phyloP scores from a whole-genome alignment of 2,329 filamentous ascomycete genomes.

The Penicillium sp. region DNA sequence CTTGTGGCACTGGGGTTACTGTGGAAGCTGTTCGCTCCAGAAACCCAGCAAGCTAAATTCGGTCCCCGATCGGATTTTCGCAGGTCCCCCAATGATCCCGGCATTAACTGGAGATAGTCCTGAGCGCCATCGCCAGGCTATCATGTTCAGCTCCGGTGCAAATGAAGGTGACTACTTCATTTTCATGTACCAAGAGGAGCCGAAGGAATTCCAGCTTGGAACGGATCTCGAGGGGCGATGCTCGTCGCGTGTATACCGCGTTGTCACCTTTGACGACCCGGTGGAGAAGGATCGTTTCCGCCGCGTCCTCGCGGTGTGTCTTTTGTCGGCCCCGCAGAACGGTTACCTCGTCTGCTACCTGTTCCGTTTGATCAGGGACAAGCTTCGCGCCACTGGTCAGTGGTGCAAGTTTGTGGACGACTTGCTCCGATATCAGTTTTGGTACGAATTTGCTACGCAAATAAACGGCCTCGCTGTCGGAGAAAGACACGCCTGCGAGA shows the following conservation, averaged over 20 bases:
- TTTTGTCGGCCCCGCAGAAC: constrained; percentile 18
- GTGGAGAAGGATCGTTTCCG: constrained; percentile 32
- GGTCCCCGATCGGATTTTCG: constrained; percentile 18
- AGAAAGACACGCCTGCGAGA: constrained; percentile 29
- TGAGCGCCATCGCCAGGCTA: constrained; percentile 36
- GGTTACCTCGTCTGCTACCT: constrained; percentile 26
- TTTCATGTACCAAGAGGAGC: too few species aligned
- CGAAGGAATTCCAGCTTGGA: too few species aligned
- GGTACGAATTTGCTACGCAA: constrained; percentile 19
- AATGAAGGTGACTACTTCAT: constrained; percentile 33
- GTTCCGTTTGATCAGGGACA: constrained; percentile 34
- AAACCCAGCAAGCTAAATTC: constrained; percentile 18
- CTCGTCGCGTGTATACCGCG: constrained; percentile 18
- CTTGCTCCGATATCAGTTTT: constrained; percentile 24
- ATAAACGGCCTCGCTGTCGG: constrained; percentile 16
- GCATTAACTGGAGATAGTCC: constrained; percentile 27
- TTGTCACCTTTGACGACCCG: constrained; percentile 24
- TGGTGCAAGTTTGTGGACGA: constrained; percentile 17
- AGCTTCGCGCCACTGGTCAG: constrained; percentile 16
- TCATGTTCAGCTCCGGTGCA: constrained; percentile 23
- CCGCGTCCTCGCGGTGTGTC: constrained; percentile 29
- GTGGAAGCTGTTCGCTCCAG: constrained; percentile 18
- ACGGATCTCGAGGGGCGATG: too few species aligned
- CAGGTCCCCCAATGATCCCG: constrained; percentile 26
- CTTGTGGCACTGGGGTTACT: constrained; percentile 33